Conservation (phyloP, 805 yeast genomes). For the Novakomyces olei region DNA sequence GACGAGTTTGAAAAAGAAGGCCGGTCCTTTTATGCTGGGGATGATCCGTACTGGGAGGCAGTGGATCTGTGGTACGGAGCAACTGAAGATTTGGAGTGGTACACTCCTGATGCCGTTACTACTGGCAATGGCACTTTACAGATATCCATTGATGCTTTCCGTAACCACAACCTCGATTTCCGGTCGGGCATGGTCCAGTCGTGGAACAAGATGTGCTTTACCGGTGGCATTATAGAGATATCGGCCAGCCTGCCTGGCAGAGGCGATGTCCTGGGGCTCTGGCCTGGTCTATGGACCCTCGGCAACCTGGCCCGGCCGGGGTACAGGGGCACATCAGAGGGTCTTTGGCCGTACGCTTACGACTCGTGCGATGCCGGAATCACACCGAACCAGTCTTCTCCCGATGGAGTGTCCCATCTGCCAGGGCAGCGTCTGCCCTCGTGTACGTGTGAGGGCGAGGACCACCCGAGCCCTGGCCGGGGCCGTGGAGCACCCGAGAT, state of each 20-base stretch:
- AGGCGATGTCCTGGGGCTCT: slow-evolving; percentile 59
- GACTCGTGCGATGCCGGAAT: slow-evolving; percentile 82
- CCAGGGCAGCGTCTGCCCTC: slow-evolving; percentile 62
- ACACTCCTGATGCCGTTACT: slow-evolving; percentile 70
- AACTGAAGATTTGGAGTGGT: slow-evolving; percentile 83
- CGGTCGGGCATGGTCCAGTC: slow-evolving; percentile 81
- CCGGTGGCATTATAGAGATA: slow-evolving; percentile 61
- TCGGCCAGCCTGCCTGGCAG: slow-evolving; percentile 59
- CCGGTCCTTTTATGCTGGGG: slow-evolving; percentile 71
- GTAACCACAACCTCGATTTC: slow-evolving; percentile 57
- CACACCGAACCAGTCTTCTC: slow-evolving; percentile 75
- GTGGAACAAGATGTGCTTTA: slow-evolving; percentile 80
- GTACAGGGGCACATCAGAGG: slow-evolving; percentile 64
- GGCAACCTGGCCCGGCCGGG: slow-evolving; percentile 91
- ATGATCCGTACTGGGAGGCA: slow-evolving; percentile 80
- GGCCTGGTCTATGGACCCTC: slow-evolving; percentile 96
- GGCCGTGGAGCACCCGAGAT: slow-evolving; percentile 96
- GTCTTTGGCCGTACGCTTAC: slow-evolving; percentile 88
- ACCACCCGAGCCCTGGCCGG: slow-evolving; percentile 66
- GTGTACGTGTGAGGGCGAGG: slow-evolving; percentile 65
- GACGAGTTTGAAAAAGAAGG: slow-evolving; percentile 86
- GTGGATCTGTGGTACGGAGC: slow-evolving; percentile 69
- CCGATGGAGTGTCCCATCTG: slow-evolving; percentile 69
- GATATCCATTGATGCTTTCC: slow-evolving; percentile 58
- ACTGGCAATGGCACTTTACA: slow-evolving; percentile 53